A percentile compares a stretch with the other conserved stretches of the same genome.
phyloP scores from a whole-genome alignment of 208 protist species.

The Borovskyia barvae region DNA sequence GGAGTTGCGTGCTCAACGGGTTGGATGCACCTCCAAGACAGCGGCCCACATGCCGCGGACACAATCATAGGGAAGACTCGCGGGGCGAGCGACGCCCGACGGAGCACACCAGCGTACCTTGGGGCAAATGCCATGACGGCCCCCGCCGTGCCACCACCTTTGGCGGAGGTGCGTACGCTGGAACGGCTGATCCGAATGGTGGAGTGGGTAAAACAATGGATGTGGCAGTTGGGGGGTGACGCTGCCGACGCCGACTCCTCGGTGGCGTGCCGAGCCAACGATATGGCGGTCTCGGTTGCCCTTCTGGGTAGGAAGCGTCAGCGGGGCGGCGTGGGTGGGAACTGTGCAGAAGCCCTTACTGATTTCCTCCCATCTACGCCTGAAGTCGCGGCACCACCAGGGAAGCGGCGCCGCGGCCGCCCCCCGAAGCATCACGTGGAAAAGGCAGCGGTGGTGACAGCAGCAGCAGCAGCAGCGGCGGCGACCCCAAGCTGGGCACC shows the following conservation, averaged over 20 bases:
- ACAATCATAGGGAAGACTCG: background rate
- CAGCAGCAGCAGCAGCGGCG: background rate
- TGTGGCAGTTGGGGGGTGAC: constrained; percentile 27
- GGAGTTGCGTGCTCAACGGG: too few relatives aligned
- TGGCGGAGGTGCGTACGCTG: background rate
- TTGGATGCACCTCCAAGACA: too few relatives aligned
- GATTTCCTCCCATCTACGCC: background rate
- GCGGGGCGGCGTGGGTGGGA: background rate
- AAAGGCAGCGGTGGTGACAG: constrained; percentile 3
- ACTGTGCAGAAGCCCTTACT: background rate
- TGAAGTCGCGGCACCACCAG: too few relatives aligned
- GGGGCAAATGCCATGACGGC: background rate
- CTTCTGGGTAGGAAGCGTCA: background rate
- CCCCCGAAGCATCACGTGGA: constrained; percentile 17
- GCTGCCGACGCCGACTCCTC: background rate
- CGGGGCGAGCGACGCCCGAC: background rate
- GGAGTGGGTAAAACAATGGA: constrained; percentile 39
- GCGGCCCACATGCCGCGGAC: too few relatives aligned
- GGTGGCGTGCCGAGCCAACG: too few relatives aligned
- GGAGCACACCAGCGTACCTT: background rate
- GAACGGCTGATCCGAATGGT: constrained; percentile 10
- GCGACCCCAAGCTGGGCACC: constrained; percentile 1
- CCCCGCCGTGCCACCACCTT: background rate
- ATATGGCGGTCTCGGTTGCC: too few relatives aligned
- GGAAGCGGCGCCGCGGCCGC: constrained; percentile 17